Base-by-base conservation (phyloP, 2,329 filamentous ascomycete genomes). In the Cryphonectria carpinicola region DNA sequence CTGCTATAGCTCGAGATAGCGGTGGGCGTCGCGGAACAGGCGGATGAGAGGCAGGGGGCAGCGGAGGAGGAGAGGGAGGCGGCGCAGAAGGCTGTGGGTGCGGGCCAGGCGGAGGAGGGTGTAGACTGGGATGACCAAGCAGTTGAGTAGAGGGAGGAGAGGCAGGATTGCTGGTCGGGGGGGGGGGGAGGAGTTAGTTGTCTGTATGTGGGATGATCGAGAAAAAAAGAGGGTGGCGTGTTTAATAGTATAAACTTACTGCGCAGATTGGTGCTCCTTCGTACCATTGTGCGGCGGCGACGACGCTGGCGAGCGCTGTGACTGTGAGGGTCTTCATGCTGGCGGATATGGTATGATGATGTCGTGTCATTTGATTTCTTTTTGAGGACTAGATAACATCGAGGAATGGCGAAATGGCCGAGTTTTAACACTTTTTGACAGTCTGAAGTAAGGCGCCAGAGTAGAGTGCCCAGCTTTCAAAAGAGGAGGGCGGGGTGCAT, bases 251-350 rank as follows among this genome's bases (percentile, higher is more conserved):
- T 41, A 8, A 8, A 81, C 82, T 75, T 76, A 84, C 82, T 73
- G 81, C 82, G 72, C 82, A 84, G 49, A 78, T 77, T 11, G 82
- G 82, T 2, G 82, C 82, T 22, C 80, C 82, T 68, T 72, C 72
- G 74, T 77, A 83, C 79, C 81, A 83, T 61, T 81, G 77, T 11
- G 79, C 79, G 62, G 74, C 69, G 46, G 72, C 68, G n/a, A 61
- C 62, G 65, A 61, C 62, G 65, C 68, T 37, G 65, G 65, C 61
- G 43, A 72, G 68, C 28, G 65, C 37, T 56, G 68, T 62, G 32
- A 72, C n/a, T n/a, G 68, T 60, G 25, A 61, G 14, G 32, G 60
- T 25, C 41, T 68, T 72, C 71, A 72, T 72, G 13, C 28, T 66
- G 37, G 25, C 49, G 37, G 10, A 39, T 32, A 32, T 32, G 32